A percentile compares a stretch with the other conserved stretches of the same genome.
These are phyloP conservation scores for Populus alba DNA, from an alignment of 345 rosid species.

Conservation along the genomic window DNA sequence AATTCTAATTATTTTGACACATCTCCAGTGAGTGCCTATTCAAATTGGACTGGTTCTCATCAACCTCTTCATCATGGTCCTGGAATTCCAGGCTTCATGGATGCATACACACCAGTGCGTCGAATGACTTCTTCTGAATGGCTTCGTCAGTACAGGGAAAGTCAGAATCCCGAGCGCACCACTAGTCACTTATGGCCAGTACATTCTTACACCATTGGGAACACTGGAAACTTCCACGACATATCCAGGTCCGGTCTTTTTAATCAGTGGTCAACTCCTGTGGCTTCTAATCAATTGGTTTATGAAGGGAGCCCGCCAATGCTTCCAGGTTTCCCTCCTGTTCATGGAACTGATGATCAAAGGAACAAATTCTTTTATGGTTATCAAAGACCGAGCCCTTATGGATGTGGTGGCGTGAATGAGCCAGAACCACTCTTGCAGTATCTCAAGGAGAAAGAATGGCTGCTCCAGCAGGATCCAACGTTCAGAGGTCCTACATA, in stretches of 20 bases:
- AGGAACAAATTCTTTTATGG: conserved; percentile 41
- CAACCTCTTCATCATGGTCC: conserved; percentile 28
- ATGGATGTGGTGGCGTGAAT: conserved; percentile 42
- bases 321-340: conserved; percentile 26
- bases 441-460: conserved; percentile 72
- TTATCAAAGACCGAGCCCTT: conserved; percentile 44
- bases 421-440: conserved; percentile 68
- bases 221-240: conserved; percentile 32
- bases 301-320: conserved; percentile 25
- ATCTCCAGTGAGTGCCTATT: conserved; percentile 28
- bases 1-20: conserved; percentile 30
- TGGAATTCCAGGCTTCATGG: conserved; percentile 33
- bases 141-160: conserved; percentile 90
- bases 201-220: conserved; percentile 36
- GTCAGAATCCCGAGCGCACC: conserved; percentile 43
- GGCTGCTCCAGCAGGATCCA: conserved; percentile 61
- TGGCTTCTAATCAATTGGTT: conserved; percentile 31
- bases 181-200: conserved; percentile 30
- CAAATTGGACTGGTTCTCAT: conserved; percentile 35
- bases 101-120: conserved; percentile 43
- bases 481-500: conserved; percentile 50
- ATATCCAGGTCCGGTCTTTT: conserved; percentile 43
- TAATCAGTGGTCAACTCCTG: conserved; percentile 51
- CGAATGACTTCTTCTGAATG: conserved; percentile 84
- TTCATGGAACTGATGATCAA: conserved; percentile 31